phyloP scores from a whole-genome alignment of 2,329 filamentous ascomycete species.

The Pleochaeta shiraiana region DNA sequence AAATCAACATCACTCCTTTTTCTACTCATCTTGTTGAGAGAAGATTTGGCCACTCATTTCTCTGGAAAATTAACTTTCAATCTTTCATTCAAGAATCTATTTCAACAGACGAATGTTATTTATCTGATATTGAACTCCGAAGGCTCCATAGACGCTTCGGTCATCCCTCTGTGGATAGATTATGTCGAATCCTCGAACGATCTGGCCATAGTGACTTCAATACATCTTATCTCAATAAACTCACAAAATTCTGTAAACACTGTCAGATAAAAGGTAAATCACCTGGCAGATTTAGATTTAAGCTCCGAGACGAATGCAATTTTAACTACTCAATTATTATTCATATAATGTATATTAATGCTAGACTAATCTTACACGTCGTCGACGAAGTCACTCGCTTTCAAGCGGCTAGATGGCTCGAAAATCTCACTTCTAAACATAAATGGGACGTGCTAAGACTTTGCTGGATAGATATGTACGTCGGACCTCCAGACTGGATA shows the following conservation, averaged over 20 bases:
- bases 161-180: neutral
- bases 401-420: conserved; percentile 5
- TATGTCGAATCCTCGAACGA: neutral
- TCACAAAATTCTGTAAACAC: neutral
- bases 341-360: conserved; percentile 5
- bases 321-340: conserved; percentile 6
- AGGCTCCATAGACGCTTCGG: conserved; percentile 1
- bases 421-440: neutral
- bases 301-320: neutral
- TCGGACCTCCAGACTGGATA: conserved; percentile 4
- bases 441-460: conserved; percentile 2
- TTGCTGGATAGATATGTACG: conserved; percentile 6
- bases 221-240: neutral
- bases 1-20: neutral
- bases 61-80: neutral
- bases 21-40: neutral
- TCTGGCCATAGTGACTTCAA: neutral
- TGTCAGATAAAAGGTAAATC: neutral
- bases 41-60: neutral
- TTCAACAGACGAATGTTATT: neutral
- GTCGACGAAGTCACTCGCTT: conserved; percentile 4
- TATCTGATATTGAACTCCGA: neutral
- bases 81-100: neutral
- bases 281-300: conserved; percentile 4
- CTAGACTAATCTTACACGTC: conserved; percentile 3